Conservation (phyloP, 1,284 basidiomycete species). For the Leccinum pachyderme region DNA sequence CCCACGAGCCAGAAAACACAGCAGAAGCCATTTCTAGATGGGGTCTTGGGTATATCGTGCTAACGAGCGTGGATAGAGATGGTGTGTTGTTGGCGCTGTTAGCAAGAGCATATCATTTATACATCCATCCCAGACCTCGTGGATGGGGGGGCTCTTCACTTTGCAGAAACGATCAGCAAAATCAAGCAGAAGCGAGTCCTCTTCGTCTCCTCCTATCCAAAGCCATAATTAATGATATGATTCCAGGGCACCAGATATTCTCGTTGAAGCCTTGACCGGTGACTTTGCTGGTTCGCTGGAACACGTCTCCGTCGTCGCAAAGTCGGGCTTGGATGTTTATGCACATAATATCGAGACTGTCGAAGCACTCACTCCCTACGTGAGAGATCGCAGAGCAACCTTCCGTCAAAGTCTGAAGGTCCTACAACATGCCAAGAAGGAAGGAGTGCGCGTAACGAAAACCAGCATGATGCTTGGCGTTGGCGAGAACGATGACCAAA, state of each 20-base stretch:
- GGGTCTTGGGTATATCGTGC: slow-evolving; percentile 97
- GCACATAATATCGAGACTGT: slow-evolving; percentile 98
- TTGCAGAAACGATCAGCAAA: slow-evolving; percentile 91
- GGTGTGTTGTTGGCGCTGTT: slow-evolving; percentile 45
- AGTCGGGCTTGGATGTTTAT: slow-evolving; percentile 94
- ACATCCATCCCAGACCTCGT: slow-evolving; percentile 62
- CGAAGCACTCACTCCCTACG: slow-evolving; percentile 90
- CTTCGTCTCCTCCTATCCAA: not conserved
- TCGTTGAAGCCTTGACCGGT: slow-evolving; percentile 95
- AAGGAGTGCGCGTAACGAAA: slow-evolving; percentile 90
- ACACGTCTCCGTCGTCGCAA: slow-evolving; percentile 81
- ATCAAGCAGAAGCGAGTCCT: slow-evolving; percentile 86
- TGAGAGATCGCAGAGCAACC: slow-evolving; percentile 91
- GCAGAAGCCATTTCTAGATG: slow-evolving; percentile 98
- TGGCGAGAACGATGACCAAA: slow-evolving; percentile 85
- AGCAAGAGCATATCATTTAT: not conserved
- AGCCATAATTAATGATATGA: not conserved
- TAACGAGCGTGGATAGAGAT: slow-evolving; percentile 97
- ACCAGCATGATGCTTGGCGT: slow-evolving; percentile 99
- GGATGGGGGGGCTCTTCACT: slow-evolving; percentile 92
- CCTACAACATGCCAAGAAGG: slow-evolving; percentile 77
- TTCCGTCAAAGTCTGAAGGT: slow-evolving; percentile 90
- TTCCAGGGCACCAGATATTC: slow-evolving; percentile 84
- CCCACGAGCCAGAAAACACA: slow-evolving; percentile 97
- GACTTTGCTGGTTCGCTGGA: slow-evolving; percentile 86